Evolutionary conservation across 129 eudicot species (phyloP).

Genomic region (Lactuca sativa): DNA sequence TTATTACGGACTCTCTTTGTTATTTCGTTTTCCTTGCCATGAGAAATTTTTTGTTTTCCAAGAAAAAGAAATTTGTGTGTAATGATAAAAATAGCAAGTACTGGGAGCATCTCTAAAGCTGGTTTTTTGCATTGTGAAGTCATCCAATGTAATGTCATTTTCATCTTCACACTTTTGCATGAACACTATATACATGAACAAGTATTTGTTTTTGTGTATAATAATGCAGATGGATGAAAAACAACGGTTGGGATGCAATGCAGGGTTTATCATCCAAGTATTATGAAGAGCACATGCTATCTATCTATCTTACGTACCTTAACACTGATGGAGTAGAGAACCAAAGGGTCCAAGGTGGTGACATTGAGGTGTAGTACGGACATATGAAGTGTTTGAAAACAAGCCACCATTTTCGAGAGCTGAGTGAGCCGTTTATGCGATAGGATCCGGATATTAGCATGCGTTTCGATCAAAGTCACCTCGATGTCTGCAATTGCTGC

Average conservation of each 20-base stretch:
- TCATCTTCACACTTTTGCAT: constrained; percentile 44
- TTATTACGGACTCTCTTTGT: constrained; percentile 10
- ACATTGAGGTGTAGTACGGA: constrained; percentile 89
- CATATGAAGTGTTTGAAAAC: constrained; percentile 64
- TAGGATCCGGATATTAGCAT: constrained; percentile 77
- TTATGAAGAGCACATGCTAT: not conserved
- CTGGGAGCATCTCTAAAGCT: constrained; percentile 47
- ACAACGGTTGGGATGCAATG: constrained; percentile 12
- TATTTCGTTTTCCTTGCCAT: constrained; percentile 23
- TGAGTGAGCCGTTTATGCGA: constrained; percentile 58
- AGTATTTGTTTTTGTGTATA: constrained; percentile 14
- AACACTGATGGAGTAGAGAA: constrained; percentile 85
- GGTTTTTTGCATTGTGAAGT: constrained; percentile 60
- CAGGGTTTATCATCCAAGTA: not conserved
- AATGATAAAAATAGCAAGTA: constrained; percentile 42
- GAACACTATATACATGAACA: constrained; percentile 18
- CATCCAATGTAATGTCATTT: constrained; percentile 56
- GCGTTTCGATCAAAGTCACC: constrained; percentile 90
- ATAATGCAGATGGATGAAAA: constrained; percentile 1
- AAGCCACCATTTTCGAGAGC: constrained; percentile 74
- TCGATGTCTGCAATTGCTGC: constrained; percentile 78
- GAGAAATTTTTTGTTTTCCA: constrained; percentile 34
- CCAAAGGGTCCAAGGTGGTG: constrained; percentile 82
- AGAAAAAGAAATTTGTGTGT: constrained; percentile 39
- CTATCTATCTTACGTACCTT: constrained; percentile 53